A percentile compares a stretch with the other conserved stretches of the same genome.
These are phyloP conservation scores for Domatiomyces catenatus DNA, from an alignment of 2,329 filamentous ascomycete species.

Conservation along the genomic window DNA sequence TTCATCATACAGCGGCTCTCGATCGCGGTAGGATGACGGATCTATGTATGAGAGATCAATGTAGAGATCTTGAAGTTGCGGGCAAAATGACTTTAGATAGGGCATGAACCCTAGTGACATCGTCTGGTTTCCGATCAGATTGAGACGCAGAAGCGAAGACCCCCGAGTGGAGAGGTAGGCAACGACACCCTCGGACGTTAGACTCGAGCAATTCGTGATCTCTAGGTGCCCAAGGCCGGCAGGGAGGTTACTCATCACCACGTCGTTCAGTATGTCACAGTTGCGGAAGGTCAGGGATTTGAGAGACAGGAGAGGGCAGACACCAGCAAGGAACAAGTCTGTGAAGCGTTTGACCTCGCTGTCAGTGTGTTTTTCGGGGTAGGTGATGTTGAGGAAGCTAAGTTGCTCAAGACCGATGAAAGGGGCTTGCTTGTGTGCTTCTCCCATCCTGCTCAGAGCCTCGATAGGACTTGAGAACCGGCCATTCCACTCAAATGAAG, in stretches of 20 bases:
- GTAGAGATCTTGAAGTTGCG: slow-evolving; percentile 51
- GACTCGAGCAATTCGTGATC: slow-evolving; percentile 62
- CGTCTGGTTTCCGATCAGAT: slow-evolving; percentile 63
- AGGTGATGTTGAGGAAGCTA: slow-evolving; percentile 24
- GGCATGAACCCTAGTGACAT: slow-evolving; percentile 62
- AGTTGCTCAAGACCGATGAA: slow-evolving; percentile 34
- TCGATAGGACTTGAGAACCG: slow-evolving; percentile 27
- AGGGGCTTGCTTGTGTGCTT: slow-evolving; percentile 39
- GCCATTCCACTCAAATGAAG: slow-evolving; percentile 42
- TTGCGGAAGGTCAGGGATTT: slow-evolving; percentile 57
- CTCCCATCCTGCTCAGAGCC: slow-evolving; percentile 28
- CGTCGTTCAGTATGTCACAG: slow-evolving; percentile 54
- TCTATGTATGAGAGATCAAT: slow-evolving; percentile 71
- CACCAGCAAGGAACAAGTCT: slow-evolving; percentile 24
- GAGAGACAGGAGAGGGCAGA: slow-evolving; percentile 40
- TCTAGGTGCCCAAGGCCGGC: slow-evolving; percentile 50
- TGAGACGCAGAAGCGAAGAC: slow-evolving; percentile 48
- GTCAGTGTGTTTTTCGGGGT: slow-evolving; percentile 10
- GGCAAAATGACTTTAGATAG: slow-evolving; percentile 50
- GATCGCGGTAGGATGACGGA: slow-evolving; percentile 52
- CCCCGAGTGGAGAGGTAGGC: slow-evolving; percentile 55
- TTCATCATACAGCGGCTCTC: slow-evolving; percentile 57
- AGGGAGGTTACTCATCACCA: slow-evolving; percentile 55
- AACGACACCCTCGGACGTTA: slow-evolving; percentile 51
- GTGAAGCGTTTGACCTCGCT: slow-evolving; percentile 4